phyloP scores from a whole-genome alignment of 2,329 filamentous ascomycete species.

The Plenodomus biglobosus region DNA sequence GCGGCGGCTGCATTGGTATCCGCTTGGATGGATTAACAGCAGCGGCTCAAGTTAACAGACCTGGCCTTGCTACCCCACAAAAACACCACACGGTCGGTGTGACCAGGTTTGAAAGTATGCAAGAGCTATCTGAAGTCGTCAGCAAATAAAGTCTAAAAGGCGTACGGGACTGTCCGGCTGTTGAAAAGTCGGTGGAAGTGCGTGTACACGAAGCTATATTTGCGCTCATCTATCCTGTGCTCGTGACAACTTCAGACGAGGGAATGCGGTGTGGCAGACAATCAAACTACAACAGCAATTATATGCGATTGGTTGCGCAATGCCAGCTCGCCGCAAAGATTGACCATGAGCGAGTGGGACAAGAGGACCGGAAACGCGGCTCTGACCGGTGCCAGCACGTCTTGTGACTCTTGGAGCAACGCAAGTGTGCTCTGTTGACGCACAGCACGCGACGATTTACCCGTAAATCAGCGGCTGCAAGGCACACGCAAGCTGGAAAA shows the following conservation, averaged over 20 bases:
- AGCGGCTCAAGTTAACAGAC: slow-evolving; percentile 21
- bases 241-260: slow-evolving; percentile 24
- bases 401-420: slow-evolving; percentile 40
- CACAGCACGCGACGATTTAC: slow-evolving; percentile 34
- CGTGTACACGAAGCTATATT: slow-evolving; percentile 2
- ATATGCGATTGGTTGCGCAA: slow-evolving; percentile 30
- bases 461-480: slow-evolving; percentile 35
- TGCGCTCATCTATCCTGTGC: slow-evolving; percentile 24
- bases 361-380: slow-evolving; percentile 17
- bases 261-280: slow-evolving; percentile 41
- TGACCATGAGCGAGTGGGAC: slow-evolving; percentile 20
- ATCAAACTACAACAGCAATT: slow-evolving; percentile 34
- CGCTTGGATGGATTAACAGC: slow-evolving; percentile 22
- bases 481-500: slow-evolving; percentile 31
- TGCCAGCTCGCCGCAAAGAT: slow-evolving; percentile 24
- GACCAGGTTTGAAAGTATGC: too few species aligned
- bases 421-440: slow-evolving; percentile 25
- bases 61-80: slow-evolving; percentile 29
- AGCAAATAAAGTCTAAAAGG: not conserved
- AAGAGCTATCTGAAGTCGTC: slow-evolving; percentile 6
- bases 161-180: not conserved
- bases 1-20: slow-evolving; percentile 14
- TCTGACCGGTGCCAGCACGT: slow-evolving; percentile 31
- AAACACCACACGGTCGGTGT: slow-evolving; percentile 23
- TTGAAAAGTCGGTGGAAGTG: not conserved